Conservation (phyloP, 352 stramenopile genomes). For the Blastocystis hominis region DNA sequence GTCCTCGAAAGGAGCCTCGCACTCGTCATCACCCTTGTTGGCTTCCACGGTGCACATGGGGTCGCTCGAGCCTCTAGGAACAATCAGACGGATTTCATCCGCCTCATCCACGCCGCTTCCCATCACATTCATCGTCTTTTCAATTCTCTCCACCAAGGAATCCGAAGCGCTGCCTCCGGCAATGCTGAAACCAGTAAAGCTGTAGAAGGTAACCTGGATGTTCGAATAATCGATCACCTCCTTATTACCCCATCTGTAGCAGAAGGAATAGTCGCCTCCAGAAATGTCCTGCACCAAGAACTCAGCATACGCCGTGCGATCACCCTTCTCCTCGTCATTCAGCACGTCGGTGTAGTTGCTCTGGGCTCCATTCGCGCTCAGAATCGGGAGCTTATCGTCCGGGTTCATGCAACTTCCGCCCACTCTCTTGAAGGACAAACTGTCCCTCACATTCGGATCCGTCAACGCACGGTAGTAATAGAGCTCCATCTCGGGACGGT, state of each 20-base stretch:
- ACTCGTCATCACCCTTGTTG: background rate
- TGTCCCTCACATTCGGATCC: background rate
- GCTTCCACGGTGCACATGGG: background rate
- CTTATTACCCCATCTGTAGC: constrained; percentile 31
- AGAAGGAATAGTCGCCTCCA: constrained; percentile 1
- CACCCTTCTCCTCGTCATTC: background rate
- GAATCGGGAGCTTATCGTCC: background rate
- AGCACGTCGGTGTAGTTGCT: background rate
- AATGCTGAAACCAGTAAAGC: background rate
- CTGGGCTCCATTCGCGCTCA: background rate
- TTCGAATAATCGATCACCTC: background rate
- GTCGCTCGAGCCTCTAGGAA: background rate
- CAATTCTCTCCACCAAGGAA: background rate
- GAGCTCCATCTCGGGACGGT: background rate
- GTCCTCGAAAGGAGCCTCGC: constrained; percentile 16
- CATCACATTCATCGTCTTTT: constrained; percentile 13
- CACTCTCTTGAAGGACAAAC: constrained; percentile 5
- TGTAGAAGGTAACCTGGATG: background rate
- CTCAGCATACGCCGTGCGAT: background rate
- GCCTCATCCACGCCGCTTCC: constrained; percentile 5
- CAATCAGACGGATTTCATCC: constrained; percentile 48
- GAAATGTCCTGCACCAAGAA: constrained; percentile 12
- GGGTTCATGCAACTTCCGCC: background rate
- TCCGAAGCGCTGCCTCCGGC: background rate
- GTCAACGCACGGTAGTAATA: constrained; percentile 20